A percentile compares a stretch with the other conserved stretches of the same genome.
Conservation (phyloP, 257 asterid species). For the Capsicum baccatum region DNA sequence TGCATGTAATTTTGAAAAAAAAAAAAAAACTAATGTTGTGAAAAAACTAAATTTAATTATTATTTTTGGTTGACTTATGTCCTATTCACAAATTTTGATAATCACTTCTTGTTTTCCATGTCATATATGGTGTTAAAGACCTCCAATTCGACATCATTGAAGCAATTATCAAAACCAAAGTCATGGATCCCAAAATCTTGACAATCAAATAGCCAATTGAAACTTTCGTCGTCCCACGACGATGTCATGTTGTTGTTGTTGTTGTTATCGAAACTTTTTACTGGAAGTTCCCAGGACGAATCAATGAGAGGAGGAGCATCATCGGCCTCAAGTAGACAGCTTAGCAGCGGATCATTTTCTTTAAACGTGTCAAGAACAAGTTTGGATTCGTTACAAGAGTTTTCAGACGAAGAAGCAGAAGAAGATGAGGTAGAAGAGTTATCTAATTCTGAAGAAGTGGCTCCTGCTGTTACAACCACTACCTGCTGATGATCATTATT, state of each 20-base stretch:
- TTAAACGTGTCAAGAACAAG: slow-evolving; percentile 29
- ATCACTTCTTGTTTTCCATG: slow-evolving; percentile 30
- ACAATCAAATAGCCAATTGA: slow-evolving; percentile 70
- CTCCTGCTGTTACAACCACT: background rate
- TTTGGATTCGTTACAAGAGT: slow-evolving; percentile 58
- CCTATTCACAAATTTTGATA: slow-evolving; percentile 15
- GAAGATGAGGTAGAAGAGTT: slow-evolving; percentile 41
- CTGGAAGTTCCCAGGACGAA: slow-evolving; percentile 53
- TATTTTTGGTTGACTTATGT: background rate
- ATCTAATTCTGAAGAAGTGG: slow-evolving; percentile 12
- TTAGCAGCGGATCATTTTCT: slow-evolving; percentile 61
- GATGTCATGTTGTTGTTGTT: slow-evolving; percentile 29
- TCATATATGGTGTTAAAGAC: slow-evolving; percentile 39
- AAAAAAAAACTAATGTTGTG: background rate
- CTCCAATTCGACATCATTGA: slow-evolving; percentile 45
- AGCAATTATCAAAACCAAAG: slow-evolving; percentile 53
- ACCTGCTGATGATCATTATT: slow-evolving; percentile 27
- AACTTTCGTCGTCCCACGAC: slow-evolving; percentile 56
- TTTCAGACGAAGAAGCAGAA: slow-evolving; percentile 54
- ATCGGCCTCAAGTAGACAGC: slow-evolving; percentile 45
- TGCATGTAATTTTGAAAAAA: slow-evolving; percentile 13
- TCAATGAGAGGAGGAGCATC: slow-evolving; percentile 34
- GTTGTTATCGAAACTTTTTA: slow-evolving; percentile 27
- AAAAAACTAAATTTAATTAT: background rate
- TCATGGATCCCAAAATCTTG: slow-evolving; percentile 86